These are phyloP conservation scores for Calocybe gangraenosa DNA, from an alignment of 768 basidiomycete species.

Conservation along the genomic window DNA sequence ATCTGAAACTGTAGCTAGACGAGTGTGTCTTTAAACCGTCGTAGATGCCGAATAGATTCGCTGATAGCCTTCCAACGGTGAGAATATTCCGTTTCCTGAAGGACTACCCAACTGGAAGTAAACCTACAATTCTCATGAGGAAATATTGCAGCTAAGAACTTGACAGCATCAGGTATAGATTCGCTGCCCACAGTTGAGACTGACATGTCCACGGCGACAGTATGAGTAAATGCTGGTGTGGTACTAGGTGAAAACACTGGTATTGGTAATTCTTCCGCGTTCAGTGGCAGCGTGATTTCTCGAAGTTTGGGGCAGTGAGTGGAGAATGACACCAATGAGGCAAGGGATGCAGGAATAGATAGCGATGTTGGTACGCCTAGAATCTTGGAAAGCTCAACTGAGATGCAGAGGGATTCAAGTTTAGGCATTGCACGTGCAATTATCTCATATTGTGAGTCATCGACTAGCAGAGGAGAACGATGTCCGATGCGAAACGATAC, in stretches of 20 bases:
- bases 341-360: slow-evolving; percentile 4
- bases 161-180: neutral
- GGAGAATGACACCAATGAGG: slow-evolving; percentile 2
- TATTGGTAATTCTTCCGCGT: neutral
- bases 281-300: slow-evolving; percentile 3
- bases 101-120: neutral
- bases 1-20: no score
- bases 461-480: neutral
- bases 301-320: slow-evolving; percentile 1
- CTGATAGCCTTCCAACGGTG: neutral
- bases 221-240: neutral
- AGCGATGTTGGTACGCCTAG: neutral
- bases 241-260: neutral
- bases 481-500: neutral
- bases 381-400: neutral
- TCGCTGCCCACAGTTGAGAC: slow-evolving; percentile 1
- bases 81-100: neutral
- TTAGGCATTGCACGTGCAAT: neutral
- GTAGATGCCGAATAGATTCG: neutral
- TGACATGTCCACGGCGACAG: slow-evolving; percentile 3
- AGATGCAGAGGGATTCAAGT: slow-evolving; percentile 1
- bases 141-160: slow-evolving; percentile 3
- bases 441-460: slow-evolving; percentile 5
- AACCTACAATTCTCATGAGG: neutral
- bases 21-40: no score